Percentiles rank a stretch among this genome's conserved stretches.
phyloP scores from a whole-genome alignment of 805 yeast genomes.

The Saturnispora quitensis region DNA sequence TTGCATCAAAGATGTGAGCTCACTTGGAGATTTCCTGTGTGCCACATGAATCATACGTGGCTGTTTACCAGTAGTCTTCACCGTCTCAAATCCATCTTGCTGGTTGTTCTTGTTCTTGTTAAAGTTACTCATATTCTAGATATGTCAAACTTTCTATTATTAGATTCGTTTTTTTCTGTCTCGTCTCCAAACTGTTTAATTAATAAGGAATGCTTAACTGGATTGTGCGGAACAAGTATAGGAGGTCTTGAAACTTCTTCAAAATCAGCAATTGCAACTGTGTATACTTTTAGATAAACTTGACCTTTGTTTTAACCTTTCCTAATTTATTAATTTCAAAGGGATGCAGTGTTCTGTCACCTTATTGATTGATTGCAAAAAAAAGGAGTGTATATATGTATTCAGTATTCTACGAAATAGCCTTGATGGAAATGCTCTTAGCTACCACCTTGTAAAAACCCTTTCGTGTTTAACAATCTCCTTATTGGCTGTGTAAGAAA shows the following conservation, averaged over 20 bases:
- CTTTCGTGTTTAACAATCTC: background rate
- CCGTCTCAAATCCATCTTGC: constrained; percentile 14
- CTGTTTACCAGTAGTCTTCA: constrained; percentile 26
- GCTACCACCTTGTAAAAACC: background rate
- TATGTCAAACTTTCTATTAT: background rate
- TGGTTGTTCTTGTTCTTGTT: background rate
- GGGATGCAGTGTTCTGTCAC: background rate
- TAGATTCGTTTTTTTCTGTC: background rate
- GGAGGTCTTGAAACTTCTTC: background rate
- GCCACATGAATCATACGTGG: constrained; percentile 80
- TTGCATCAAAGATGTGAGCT: constrained; percentile 82
- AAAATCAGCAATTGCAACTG: background rate
- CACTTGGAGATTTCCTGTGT: constrained; percentile 95
- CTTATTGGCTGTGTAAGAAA: background rate
- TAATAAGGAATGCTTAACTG: background rate
- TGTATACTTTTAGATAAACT: background rate
- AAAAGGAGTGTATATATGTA: background rate
- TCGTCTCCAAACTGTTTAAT: background rate
- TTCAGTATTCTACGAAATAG: background rate
- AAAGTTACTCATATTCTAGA: background rate
- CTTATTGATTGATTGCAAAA: background rate
- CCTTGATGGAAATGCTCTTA: background rate
- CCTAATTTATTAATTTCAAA: background rate
- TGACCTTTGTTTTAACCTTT: background rate
- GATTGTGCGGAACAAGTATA: background rate